Percentiles rank a stretch among this genome's conserved stretches.
Evolutionary conservation across 768 basidiomycete genomes (phyloP).

Genomic region (Termitomyces sp.): DNA sequence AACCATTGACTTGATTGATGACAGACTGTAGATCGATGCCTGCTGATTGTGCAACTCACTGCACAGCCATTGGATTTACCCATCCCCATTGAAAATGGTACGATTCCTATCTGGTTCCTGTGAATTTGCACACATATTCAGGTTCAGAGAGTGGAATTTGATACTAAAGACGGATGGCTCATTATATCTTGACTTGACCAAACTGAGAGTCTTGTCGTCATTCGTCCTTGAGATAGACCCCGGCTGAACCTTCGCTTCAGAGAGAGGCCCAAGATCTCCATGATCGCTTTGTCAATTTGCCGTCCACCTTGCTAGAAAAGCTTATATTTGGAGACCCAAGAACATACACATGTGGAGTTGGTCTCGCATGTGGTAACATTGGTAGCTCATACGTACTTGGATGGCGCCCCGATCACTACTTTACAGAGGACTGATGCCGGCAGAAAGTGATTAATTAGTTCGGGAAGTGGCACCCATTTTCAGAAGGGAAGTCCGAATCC

Average conservation of each 20-base stretch:
- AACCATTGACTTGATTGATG: background rate
- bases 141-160: background rate
- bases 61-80: background rate
- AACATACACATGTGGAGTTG: background rate
- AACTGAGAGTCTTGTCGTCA: background rate
- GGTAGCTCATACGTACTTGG: background rate
- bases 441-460: background rate
- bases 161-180: background rate
- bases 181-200: background rate
- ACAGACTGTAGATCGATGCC: background rate
- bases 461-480: background rate
- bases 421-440: background rate
- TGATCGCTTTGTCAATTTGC: background rate
- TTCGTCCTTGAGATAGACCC: background rate
- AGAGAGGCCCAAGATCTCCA: background rate
- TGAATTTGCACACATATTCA: background rate
- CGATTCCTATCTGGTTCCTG: background rate
- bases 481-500: background rate
- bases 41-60: background rate
- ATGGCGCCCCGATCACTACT: background rate
- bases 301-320: background rate
- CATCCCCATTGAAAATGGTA: background rate
- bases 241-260: background rate
- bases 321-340: background rate
- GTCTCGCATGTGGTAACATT: background rate